A percentile compares a stretch with the other conserved stretches of the same genome.
Conservation (phyloP, 1,284 basidiomycete species). For the Blastosporella zonata region DNA sequence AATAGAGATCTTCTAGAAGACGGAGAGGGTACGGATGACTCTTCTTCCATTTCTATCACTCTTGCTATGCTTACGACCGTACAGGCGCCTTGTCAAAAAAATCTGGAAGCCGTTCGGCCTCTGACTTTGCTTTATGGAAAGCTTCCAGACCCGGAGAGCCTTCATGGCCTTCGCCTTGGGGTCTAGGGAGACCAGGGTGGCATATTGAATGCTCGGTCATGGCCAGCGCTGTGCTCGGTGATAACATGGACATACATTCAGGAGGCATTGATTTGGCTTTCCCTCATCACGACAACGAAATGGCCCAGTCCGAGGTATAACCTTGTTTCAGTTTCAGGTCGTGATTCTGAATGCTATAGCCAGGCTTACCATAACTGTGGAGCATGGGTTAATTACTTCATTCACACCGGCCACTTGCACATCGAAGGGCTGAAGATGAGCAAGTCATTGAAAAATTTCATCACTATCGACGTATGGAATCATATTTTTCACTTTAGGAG, state of each 20-base stretch:
- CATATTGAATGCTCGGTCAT: conserved; percentile 99
- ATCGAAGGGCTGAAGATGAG: conserved; percentile 99
- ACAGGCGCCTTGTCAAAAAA: conserved; percentile 58
- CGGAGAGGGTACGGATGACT: conserved; percentile 71
- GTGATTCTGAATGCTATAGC: conserved; percentile 7
- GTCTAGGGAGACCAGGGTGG: conserved; percentile 96
- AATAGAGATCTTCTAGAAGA: conserved; percentile 90
- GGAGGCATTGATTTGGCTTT: conserved; percentile 97
- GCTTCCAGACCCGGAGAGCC: conserved; percentile 98
- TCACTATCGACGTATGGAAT: conserved; percentile 88
- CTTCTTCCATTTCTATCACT: not conserved
- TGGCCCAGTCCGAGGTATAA: conserved; percentile 92
- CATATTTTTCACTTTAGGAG: not conserved
- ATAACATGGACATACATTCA: conserved; percentile 96
- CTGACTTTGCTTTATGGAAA: conserved; percentile 99
- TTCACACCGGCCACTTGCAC: conserved; percentile 98
- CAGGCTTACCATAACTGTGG: conserved; percentile 90
- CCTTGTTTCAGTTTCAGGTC: conserved; percentile 7
- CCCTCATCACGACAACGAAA: conserved; percentile 99
- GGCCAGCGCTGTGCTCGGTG: conserved; percentile 91
- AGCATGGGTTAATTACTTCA: conserved; percentile 98
- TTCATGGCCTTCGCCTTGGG: conserved; percentile 96
- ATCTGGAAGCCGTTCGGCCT: conserved; percentile 59
- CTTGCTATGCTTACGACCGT: conserved; percentile 1
- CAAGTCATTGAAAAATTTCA: conserved; percentile 99